Evolutionary conservation across 1,139 yeast genomes (phyloP), one percentile per base, ranked within the genome.

Genomic region (Starmera stellimalicola): DNA sequence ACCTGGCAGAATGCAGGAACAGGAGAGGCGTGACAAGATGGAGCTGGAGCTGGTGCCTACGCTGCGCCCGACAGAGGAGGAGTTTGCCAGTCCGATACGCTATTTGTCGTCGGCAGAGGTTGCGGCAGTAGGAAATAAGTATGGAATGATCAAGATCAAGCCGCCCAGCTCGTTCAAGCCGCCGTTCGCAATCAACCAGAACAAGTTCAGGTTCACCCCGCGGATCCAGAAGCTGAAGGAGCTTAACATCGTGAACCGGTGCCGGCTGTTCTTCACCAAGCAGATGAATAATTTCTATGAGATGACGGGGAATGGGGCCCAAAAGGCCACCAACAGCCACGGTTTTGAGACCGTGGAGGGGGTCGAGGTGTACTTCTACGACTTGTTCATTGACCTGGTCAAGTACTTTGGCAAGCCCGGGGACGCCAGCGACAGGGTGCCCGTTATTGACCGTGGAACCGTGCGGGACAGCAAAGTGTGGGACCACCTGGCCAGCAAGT

Each of bases 161-260:
- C 87, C 93, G 3, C 91, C 91, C 0, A 37, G 43, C 5, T 59
- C 50, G 10, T 77, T 82, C 71, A 57, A 58, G 35, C 78, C 81
- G 2, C 54, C 56, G 0, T 66, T 79, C 41, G 64, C 72, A 39
- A 58, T 80, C 14, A 66, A 80, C 32, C 58, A 62, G 27, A 50
- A 58, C 7, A 50, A 47, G 16, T 79, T 81, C 52, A 64, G 57
- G 35, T 80, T 81, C 48, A 77, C 73, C 42, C 79, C 85, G 6
- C 57, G 91, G 36, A 53, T 76, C 17, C 91, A 81, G 50, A 68
- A 65, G 33, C 48, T 81, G 36, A 70, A 73, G 47, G 84, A 79
- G 50, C 59, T 81, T 48, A 78, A 80, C 16, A 53, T 81, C 14
- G 55, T 69, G 8, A 75, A 77, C 33, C 60, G 93, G 41, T 72